Evolutionary conservation across 257 asterid genomes (phyloP).

Genomic region (Petunia axillaris): DNA sequence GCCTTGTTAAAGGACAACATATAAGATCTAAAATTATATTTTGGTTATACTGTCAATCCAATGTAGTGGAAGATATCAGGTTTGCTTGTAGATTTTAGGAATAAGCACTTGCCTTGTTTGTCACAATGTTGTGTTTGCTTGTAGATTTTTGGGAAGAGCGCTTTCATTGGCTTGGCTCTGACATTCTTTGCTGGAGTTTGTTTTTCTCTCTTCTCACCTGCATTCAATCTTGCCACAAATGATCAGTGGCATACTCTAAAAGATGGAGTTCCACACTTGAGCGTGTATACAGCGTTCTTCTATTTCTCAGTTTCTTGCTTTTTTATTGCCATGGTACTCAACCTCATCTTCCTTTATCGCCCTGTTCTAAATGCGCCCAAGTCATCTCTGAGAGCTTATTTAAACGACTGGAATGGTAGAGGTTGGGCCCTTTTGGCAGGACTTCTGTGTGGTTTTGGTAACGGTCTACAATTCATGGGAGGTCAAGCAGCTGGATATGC

Average conservation of each 20-base stretch:
- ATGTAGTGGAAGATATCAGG: conserved; percentile 5
- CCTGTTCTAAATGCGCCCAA: conserved; percentile 71
- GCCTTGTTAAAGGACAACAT: background rate
- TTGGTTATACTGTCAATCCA: background rate
- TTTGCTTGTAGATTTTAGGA: background rate
- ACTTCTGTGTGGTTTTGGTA: conserved; percentile 85
- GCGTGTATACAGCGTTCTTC: conserved; percentile 88
- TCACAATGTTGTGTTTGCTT: conserved; percentile 2
- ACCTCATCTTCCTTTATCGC: conserved; percentile 65
- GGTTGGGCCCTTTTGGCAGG: conserved; percentile 95
- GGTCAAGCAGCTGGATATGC: conserved; percentile 99
- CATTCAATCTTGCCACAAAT: conserved; percentile 87
- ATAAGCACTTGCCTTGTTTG: background rate
- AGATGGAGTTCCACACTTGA: conserved; percentile 69
- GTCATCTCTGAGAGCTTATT: conserved; percentile 70
- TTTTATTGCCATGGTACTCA: conserved; percentile 63
- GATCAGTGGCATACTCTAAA: conserved; percentile 81
- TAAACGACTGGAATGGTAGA: conserved; percentile 82
- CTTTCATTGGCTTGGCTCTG: conserved; percentile 68
- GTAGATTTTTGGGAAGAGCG: conserved; percentile 87
- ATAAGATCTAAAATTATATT: no score
- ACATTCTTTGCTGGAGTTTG: conserved; percentile 88
- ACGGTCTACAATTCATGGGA: conserved; percentile 99
- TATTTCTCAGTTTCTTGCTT: conserved; percentile 90
- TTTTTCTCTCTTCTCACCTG: conserved; percentile 90